Percentiles rank a stretch among this genome's conserved stretches.
phyloP scores from a whole-genome alignment of 2,329 filamentous ascomycete genomes.

The Cyphellophora attinorum region DNA sequence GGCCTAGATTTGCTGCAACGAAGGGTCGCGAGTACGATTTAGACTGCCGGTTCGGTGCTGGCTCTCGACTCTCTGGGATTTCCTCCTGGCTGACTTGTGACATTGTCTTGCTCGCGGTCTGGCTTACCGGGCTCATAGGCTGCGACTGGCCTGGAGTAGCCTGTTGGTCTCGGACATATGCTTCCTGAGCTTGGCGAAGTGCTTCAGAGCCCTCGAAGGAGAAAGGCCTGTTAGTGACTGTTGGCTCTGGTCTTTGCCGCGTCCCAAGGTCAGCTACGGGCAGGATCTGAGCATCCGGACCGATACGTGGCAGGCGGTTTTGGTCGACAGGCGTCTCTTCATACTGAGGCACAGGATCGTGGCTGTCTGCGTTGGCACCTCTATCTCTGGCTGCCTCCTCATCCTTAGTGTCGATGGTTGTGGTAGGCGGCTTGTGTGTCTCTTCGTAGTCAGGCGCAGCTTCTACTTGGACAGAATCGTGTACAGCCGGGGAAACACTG shows the following conservation, averaged over 20 bases:
- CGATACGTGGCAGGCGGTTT: not conserved
- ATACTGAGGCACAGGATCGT: not conserved
- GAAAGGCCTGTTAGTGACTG: conserved; percentile 5
- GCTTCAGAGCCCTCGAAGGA: conserved; percentile 11
- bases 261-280: not conserved
- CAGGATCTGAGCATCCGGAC: not conserved
- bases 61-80: conserved; percentile 6
- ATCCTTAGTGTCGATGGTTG: not conserved
- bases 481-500: not conserved
- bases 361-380: not conserved
- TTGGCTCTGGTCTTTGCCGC: not conserved
- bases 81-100: conserved; percentile 14
- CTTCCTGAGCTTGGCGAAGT: conserved; percentile 5
- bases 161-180: not conserved
- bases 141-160: conserved; percentile 5
- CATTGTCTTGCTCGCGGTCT: conserved; percentile 10
- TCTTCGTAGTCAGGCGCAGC: not conserved
- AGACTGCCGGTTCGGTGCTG: conserved; percentile 4
- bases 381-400: not conserved
- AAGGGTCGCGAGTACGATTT: conserved; percentile 13
- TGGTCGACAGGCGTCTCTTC: not conserved
- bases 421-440: not conserved
- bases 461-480: not conserved
- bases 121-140: conserved; percentile 12
- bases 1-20: conserved; percentile 6